phyloP scores from a whole-genome alignment of 192 early-diverging fungal genomes.

The Coemansia sp. region DNA sequence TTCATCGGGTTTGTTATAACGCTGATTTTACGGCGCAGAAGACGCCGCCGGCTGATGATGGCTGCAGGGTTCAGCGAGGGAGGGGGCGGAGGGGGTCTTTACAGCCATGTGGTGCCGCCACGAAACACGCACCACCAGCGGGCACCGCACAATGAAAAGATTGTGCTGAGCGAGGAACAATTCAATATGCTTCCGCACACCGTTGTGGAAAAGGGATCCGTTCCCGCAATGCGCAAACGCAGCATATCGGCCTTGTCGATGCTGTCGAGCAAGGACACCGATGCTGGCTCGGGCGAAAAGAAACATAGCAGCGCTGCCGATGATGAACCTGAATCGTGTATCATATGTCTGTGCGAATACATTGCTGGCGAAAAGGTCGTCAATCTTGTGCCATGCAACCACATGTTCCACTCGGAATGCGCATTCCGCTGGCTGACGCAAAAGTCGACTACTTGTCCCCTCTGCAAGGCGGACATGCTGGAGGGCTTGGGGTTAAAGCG shows the following conservation, averaged over 20 bases:
- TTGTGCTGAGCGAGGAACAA: slow-evolving; percentile 34
- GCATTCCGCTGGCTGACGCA: slow-evolving; percentile 38
- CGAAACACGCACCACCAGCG: slow-evolving; percentile 15
- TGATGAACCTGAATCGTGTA: slow-evolving; percentile 29
- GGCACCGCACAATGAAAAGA: slow-evolving; percentile 12
- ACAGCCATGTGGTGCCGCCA: slow-evolving; percentile 6
- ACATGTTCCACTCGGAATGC: slow-evolving; percentile 43
- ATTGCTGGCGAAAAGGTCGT: slow-evolving; percentile 25
- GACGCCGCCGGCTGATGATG: slow-evolving; percentile 8
- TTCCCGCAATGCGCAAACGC: background rate
- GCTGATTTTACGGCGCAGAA: slow-evolving; percentile 19
- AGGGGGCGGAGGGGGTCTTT: background rate
- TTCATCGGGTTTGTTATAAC: slow-evolving; percentile 21
- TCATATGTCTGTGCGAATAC: slow-evolving; percentile 32
- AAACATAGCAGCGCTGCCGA: background rate
- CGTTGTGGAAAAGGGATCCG: slow-evolving; percentile 2
- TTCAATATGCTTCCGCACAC: slow-evolving; percentile 40
- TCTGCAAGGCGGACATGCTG: slow-evolving; percentile 39
- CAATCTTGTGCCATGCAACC: slow-evolving; percentile 33
- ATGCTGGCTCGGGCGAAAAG: background rate
- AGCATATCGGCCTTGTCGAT: slow-evolving; percentile 1
- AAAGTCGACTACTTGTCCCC: slow-evolving; percentile 43
- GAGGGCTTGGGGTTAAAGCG: slow-evolving; percentile 25
- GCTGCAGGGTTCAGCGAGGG: background rate
- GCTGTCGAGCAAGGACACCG: background rate